These are phyloP conservation scores for Heritiera fomes DNA, from an alignment of 345 rosid species.

Conservation along the genomic window DNA sequence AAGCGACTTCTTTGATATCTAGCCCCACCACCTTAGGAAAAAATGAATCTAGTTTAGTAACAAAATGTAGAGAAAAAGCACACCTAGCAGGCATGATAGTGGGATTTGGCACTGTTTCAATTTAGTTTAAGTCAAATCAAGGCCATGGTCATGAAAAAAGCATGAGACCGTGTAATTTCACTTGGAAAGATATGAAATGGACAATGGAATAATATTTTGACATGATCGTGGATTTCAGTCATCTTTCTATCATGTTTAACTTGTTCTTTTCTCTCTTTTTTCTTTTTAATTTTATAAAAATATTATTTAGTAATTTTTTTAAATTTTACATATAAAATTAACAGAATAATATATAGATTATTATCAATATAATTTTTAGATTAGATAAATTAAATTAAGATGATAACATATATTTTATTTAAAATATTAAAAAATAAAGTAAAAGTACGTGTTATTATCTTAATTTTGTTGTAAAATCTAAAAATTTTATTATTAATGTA, in stretches of 20 bases:
- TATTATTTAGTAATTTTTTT: no score
- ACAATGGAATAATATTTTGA: background rate
- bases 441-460: no score
- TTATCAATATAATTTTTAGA: no score
- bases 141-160: background rate
- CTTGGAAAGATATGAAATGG: background rate
- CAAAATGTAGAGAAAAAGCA: background rate
- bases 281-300: no score
- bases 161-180: background rate
- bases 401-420: no score
- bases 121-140: constrained; percentile 22
- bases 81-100: background rate
- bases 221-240: background rate
- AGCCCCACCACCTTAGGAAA: constrained; percentile 15
- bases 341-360: no score
- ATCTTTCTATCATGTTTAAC: background rate
- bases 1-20: background rate
- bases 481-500: no score
- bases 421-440: no score
- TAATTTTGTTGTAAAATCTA: no score
- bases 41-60: background rate
- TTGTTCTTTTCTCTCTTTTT: no score
- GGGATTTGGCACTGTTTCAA: background rate
- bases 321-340: no score
- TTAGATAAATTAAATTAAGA: no score